phyloP scores from a whole-genome alignment of 2,329 filamentous ascomycete genomes.

The Verticillium dahliae region DNA sequence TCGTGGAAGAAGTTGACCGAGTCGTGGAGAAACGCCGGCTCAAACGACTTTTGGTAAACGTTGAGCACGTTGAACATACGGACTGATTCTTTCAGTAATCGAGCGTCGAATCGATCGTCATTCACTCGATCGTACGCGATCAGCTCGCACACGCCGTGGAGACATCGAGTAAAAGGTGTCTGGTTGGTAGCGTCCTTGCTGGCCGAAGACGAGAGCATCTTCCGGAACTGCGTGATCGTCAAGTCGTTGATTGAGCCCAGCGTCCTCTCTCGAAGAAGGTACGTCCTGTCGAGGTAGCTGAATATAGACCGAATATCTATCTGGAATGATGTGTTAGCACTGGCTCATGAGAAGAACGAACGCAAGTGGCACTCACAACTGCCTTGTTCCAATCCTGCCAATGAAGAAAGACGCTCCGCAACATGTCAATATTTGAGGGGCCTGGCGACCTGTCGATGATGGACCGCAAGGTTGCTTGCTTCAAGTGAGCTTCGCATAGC shows the following conservation, averaged over 20 bases:
- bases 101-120: constrained; percentile 49
- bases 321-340: constrained; percentile 28
- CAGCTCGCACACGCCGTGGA: constrained; percentile 65
- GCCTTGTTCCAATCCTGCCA: constrained; percentile 79
- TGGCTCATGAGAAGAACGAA: constrained; percentile 8
- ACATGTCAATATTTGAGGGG: constrained; percentile 52
- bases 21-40: constrained; percentile 62
- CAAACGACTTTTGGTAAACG: constrained; percentile 74
- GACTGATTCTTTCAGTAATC: constrained; percentile 67
- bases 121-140: constrained; percentile 64
- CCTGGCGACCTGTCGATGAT: constrained; percentile 20
- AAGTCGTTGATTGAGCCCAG: constrained; percentile 73
- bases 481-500: constrained; percentile 63
- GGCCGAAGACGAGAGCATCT: constrained; percentile 37
- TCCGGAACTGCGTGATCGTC: constrained; percentile 69
- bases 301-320: constrained; percentile 80
- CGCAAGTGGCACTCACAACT: constrained; percentile 45
- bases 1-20: constrained; percentile 63
- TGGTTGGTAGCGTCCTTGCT: constrained; percentile 7
- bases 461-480: constrained; percentile 41
- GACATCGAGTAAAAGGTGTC: constrained; percentile 29
- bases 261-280: constrained; percentile 68
- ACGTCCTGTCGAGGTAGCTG: constrained; percentile 89
- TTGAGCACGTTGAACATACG: constrained; percentile 80
- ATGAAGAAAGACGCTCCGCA: constrained; percentile 46